Conservation (phyloP, 352 stramenopile species). For the Phytophthora chlamydospora region DNA sequence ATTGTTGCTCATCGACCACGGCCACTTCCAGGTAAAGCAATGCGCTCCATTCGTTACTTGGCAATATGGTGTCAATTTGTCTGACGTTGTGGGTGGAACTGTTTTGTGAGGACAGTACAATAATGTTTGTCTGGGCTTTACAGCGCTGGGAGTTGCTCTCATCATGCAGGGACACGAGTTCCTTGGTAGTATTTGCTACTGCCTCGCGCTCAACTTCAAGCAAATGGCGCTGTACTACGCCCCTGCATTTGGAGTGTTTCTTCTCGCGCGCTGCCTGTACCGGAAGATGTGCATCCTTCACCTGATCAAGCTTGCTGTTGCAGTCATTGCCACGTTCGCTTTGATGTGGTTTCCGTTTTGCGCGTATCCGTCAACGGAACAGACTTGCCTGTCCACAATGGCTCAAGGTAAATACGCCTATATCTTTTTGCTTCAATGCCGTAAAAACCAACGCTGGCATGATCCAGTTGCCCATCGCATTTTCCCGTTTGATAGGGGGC, state of each 20-base stretch:
- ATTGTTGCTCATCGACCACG: conserved; percentile 96
- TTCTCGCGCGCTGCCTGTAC: conserved; percentile 91
- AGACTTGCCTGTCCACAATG: conserved; percentile 66
- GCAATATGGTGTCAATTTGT: background rate
- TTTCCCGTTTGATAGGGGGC: conserved; percentile 95
- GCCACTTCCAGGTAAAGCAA: conserved; percentile 95
- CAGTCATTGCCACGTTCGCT: conserved; percentile 90
- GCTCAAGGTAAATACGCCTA: conserved; percentile 58
- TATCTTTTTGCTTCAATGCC: background rate
- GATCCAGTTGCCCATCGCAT: conserved; percentile 89
- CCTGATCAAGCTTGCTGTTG: conserved; percentile 76
- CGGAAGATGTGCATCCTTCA: conserved; percentile 54
- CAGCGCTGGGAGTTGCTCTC: conserved; percentile 67
- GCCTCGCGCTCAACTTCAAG: conserved; percentile 98
- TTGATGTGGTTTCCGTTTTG: conserved; percentile 93
- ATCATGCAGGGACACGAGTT: conserved; percentile 82
- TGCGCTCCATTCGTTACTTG: background rate
- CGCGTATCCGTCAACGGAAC: conserved; percentile 40
- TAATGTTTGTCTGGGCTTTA: conserved; percentile 96
- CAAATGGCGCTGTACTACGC: conserved; percentile 99
- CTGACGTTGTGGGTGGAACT: conserved; percentile 1
- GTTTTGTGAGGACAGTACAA: conserved; percentile 89
- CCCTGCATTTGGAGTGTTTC: conserved; percentile 92
- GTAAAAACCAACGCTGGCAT: conserved; percentile 3
- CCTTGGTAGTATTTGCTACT: conserved; percentile 88